Base-by-base conservation (phyloP, 805 yeast species). In the Metschnikowia matae region DNA sequence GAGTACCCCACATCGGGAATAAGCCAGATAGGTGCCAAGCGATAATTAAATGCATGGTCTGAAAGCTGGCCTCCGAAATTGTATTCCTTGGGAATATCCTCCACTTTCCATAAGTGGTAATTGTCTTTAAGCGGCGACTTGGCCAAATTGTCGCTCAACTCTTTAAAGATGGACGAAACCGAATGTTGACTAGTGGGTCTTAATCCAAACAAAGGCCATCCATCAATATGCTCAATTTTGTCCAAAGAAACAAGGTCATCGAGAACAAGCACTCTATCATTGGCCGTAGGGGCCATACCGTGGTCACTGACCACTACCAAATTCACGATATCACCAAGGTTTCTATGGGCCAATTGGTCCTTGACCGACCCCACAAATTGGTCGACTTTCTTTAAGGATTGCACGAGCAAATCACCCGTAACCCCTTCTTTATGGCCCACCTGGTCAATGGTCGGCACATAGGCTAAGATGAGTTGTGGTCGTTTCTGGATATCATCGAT, bases 231-330 rank as follows among this genome's bases (percentile, higher is more conserved):
- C 52, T 82, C 84, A 43, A 87, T 75, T 50, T 74, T 71, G 1
- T 64, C 59, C 53, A 78, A 53, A 58, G 82, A 82, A 10, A 89
- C 67, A 15, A 88, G 53, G 55, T 89, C 94, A 63, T 89, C 96
- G 53, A 91, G 66, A 54, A 81, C 81, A 1, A 90, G 68, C 10
- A 88, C 64, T 52, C 96, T 70, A 11, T 83, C 80, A 54, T 83
- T 79, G 0, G 88, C 78, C 1, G 96, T 86, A 6, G 96, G 92
- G 0, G 95, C 85, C 96, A 89, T 90, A 10, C 97, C 97, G 64
- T 90, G 97, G 65, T 91, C 97, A 41, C 96, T 87, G 3, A 91
- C 86, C 40, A 91, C 70, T 0, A 92, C 68, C 18, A 91, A 67
- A 63, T 92, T 91, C 17, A 86, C 87, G 39, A 89, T 75, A 20